Evolutionary conservation across 257 asterid genomes (phyloP), one percentile per base, ranked within the genome.

Genomic region (Echium plantagineum): DNA sequence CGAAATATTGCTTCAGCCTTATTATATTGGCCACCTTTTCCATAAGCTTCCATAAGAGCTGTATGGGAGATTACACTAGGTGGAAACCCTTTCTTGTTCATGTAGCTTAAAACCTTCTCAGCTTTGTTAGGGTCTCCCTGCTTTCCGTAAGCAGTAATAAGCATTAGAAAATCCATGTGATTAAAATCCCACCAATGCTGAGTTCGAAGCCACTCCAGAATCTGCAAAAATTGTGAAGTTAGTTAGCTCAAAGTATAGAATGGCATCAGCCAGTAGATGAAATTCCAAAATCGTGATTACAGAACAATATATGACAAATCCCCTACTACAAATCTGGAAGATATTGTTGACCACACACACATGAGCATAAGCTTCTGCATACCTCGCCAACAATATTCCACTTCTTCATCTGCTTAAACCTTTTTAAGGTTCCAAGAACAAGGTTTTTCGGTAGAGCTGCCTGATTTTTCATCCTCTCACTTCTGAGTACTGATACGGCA

Each of bases 321-420:
- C 46, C 7, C 46, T 6, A 35, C 12, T 0, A 28, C 32, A 28
- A 6, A 10, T 0, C 47, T 35, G 47, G 47, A 35, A 35, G 15
- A 35, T 42, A 42, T 12, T 12, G 16, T 42, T 42, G 16, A 42
- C 49, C 49, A 42, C 49, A 42, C 42, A 55, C 49, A 13, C 15
- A 32, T 7, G 20, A 55, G 15, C 16, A 38, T 3, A 19, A 59
- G 38, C 51, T 20, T 49, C 35, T 26, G 55, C 63, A 59, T 74
- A 91, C 99, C 99, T 93, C 97, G 68, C 91, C 53, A 63, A 93
- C 97, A 70, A 89, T 86, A 77, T 83, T 77, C 99, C 99, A 89
- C 69, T 86, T 93, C 87, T 81, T 89, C 73, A 89, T 94, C 83
- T 93, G 99, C 78, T 93, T 93, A 69, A 93, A 93, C 72, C 97